A percentile compares a stretch with the other conserved stretches of the same genome.
phyloP scores from a whole-genome alignment of 2,329 filamentous ascomycete species.

The Cladosporium halotolerans region DNA sequence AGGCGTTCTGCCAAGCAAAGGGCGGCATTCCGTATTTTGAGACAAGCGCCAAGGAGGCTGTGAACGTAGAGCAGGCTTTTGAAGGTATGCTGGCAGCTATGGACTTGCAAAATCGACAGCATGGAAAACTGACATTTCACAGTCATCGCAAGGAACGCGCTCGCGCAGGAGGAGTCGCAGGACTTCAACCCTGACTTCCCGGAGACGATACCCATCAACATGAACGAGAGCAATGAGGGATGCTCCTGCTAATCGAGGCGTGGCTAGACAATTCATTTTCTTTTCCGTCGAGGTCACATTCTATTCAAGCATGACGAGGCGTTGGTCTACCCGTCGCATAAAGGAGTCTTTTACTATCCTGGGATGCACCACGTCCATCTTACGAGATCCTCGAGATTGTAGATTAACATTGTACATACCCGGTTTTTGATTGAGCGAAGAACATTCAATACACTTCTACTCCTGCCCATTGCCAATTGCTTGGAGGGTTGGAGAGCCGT shows the following conservation, averaged over 20 bases:
- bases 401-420: conserved; percentile 11
- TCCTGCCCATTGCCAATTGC: no score
- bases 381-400: not conserved
- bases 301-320: conserved; percentile 5
- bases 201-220: conserved; percentile 96
- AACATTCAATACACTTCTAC: no score
- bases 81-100: conserved; percentile 42
- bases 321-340: conserved; percentile 3
- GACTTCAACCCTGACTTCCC: conserved; percentile 97
- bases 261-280: not conserved
- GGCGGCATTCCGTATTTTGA: conserved; percentile 98
- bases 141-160: conserved; percentile 94
- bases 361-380: not conserved
- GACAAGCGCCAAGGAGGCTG: conserved; percentile 96
- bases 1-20: conserved; percentile 96
- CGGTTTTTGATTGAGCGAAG: not conserved
- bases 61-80: conserved; percentile 90
- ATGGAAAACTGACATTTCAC: conserved; percentile 14
- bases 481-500: no score
- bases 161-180: conserved; percentile 94
- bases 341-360: not conserved
- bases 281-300: not conserved
- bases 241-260: conserved; percentile 66
- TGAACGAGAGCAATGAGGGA: conserved; percentile 86
- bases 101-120: not conserved